These are phyloP conservation scores for Colletotrichum neosansevieriae DNA, from an alignment of 2,329 filamentous ascomycete genomes.

Conservation along the genomic window DNA sequence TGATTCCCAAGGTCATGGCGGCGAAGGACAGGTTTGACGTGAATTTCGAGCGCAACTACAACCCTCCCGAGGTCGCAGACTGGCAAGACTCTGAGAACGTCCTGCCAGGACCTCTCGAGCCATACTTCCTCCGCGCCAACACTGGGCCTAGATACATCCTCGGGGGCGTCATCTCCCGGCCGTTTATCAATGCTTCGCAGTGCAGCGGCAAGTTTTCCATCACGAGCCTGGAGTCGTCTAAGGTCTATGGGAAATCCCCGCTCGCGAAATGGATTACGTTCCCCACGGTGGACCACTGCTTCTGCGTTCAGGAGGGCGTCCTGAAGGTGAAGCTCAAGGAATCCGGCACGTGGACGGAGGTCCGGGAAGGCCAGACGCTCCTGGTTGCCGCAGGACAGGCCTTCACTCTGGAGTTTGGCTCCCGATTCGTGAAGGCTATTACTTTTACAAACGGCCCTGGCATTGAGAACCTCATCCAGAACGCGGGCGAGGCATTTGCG, in stretches of 20 bases:
- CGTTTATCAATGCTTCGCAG: conserved; percentile 62
- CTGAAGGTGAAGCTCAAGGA: conserved; percentile 55
- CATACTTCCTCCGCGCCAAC: conserved; percentile 65
- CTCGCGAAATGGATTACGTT: conserved; percentile 57
- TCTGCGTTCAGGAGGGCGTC: conserved; percentile 61
- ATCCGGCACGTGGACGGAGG: conserved; percentile 46
- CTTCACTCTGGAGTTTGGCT: conserved; percentile 58
- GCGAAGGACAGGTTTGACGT: conserved; percentile 69
- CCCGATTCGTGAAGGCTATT: conserved; percentile 60
- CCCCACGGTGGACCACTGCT: conserved; percentile 62
- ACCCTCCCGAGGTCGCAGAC: conserved; percentile 56
- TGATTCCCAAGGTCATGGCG: conserved; percentile 68
- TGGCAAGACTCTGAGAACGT: conserved; percentile 56
- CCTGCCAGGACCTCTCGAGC: conserved; percentile 53
- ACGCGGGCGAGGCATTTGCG: conserved; percentile 50
- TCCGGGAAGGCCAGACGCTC: conserved; percentile 61
- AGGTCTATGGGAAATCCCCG: conserved; percentile 50
- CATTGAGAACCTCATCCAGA: conserved; percentile 58
- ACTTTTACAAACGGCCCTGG: conserved; percentile 63
- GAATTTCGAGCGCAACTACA: conserved; percentile 62
- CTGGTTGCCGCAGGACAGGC: conserved; percentile 60
- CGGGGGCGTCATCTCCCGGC: conserved; percentile 59
- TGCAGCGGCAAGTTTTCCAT: conserved; percentile 64
- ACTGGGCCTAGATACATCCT: conserved; percentile 60
- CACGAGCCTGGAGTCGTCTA: conserved; percentile 62